Base-by-base conservation (phyloP, 495 filamentous ascomycete genomes). In the Hyaloscypha variabilis region DNA sequence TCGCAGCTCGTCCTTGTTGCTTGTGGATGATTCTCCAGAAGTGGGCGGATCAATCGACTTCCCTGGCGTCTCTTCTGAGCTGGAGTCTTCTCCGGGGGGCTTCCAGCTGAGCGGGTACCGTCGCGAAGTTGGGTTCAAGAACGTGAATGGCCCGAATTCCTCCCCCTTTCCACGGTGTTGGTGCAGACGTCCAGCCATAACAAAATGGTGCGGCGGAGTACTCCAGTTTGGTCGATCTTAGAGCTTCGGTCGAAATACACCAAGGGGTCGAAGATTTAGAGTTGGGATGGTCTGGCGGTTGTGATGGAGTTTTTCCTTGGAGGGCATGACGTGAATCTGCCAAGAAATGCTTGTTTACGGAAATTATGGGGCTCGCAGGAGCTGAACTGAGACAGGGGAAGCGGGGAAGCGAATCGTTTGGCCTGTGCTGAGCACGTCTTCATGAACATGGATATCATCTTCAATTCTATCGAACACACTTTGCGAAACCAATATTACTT, bases 101-200 rank as follows among this genome's bases (percentile, higher is more conserved):
- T 31, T 19, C 23, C 21, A 39, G 6, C 36, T 21, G 6, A 71
- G 24, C 17, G 66, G 53, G 13, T 31, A 72, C 24, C 69, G 65
- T 24, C 80, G 78, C 31, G 67, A 72, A 0, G 83, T 86, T 8
- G 83, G 83, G 58, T 86, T 85, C 19, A 85, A 69, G 69, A 83
- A 84, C 6, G 73, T 58, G 49, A 84, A 68, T 3, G 82, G 80
- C 0, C 83, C 82, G 30, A 66, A 69, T 26, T 55, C 30, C 36
- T 55, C 21, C 23, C 25, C 65, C 19, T 62, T 28, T 24, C 8
- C 52, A 25, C 63, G 26, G 42, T 69, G 50, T 24, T 51, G 53
- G 39, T 46, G 39, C 6, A 36, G 13, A 36, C 13, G 31, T 13
- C 31, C 31, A 19, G 39, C 39, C 39, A 46, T 46, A 17, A 19